These are phyloP conservation scores for Xanthoconium separans DNA, from an alignment of 1,284 basidiomycete species.

Conservation along the genomic window DNA sequence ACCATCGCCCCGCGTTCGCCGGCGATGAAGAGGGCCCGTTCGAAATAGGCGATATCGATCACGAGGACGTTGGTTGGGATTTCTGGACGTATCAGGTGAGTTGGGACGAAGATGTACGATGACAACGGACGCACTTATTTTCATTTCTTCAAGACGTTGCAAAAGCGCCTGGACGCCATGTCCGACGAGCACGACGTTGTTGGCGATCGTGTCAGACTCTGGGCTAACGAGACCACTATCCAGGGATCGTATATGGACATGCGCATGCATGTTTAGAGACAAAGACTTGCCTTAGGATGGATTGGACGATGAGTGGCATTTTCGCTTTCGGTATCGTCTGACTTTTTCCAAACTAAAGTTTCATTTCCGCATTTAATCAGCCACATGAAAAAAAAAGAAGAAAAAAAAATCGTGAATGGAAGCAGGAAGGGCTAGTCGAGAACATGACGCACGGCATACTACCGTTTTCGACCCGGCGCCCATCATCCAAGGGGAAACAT, in stretches of 20 bases:
- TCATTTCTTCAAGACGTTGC: constrained; percentile 67
- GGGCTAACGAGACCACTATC: constrained; percentile 71
- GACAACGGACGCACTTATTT: constrained; percentile 56
- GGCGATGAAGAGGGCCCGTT: constrained; percentile 55
- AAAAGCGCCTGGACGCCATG: constrained; percentile 61
- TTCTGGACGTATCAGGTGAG: constrained; percentile 39
- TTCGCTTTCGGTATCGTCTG: constrained; percentile 68
- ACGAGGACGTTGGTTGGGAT: constrained; percentile 73
- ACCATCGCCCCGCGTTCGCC: constrained; percentile 60
- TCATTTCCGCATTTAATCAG: constrained; percentile 11
- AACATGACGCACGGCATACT: constrained; percentile 62
- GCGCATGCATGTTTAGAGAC: constrained; percentile 7
- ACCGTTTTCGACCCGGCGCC: constrained; percentile 7
- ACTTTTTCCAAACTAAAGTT: constrained; percentile 70
- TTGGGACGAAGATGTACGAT: constrained; percentile 12
- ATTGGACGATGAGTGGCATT: constrained; percentile 71
- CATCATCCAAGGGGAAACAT: background rate
- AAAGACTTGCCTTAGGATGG: constrained; percentile 60
- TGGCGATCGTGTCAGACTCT: constrained; percentile 71
- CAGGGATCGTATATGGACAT: background rate
- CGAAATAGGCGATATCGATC: constrained; percentile 64
- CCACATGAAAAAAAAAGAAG: background rate
- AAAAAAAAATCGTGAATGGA: constrained; percentile 8
- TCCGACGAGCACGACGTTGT: constrained; percentile 74
- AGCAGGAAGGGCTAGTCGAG: background rate